These are phyloP conservation scores for Scorias spongiosa DNA, from an alignment of 2,329 filamentous ascomycete species.

Conservation along the genomic window DNA sequence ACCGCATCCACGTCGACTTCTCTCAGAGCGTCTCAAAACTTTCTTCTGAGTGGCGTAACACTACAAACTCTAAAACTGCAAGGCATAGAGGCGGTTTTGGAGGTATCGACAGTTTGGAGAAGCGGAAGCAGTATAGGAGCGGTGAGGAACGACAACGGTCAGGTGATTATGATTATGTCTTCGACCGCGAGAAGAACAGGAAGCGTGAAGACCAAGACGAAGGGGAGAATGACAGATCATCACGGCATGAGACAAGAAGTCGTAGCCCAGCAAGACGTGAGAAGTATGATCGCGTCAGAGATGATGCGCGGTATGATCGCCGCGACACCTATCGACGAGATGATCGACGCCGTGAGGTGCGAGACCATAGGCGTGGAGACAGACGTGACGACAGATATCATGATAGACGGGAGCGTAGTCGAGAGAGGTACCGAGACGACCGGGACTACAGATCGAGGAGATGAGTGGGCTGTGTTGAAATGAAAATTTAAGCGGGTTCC, in stretches of 20 bases:
- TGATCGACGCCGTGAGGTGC: conserved; percentile 20
- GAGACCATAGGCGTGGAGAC: conserved; percentile 10
- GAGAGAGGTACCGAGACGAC: conserved; percentile 5
- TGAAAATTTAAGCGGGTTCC: too few relatives aligned
- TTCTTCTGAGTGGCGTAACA: conserved; percentile 75
- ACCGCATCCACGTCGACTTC: conserved; percentile 96
- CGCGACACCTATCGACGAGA: conserved; percentile 14
- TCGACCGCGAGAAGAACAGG: conserved; percentile 44
- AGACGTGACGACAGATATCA: conserved; percentile 21
- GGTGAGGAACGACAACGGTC: conserved; percentile 23
- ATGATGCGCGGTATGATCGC: conserved; percentile 14
- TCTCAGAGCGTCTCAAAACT: conserved; percentile 83
- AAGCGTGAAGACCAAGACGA: conserved; percentile 7
- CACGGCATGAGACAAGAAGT: conserved; percentile 13
- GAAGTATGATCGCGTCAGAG: conserved; percentile 8
- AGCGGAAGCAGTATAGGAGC: conserved; percentile 69
- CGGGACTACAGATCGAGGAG: conserved; percentile 1
- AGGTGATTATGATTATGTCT: conserved; percentile 56
- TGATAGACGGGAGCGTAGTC: conserved; percentile 7
- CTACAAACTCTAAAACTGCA: conserved; percentile 66
- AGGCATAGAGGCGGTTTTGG: conserved; percentile 66
- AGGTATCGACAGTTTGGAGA: conserved; percentile 75
- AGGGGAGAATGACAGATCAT: conserved; percentile 1
- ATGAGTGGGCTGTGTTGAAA: conserved; percentile 16
- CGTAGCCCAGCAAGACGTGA: conserved; percentile 12